These are phyloP conservation scores for Bidens hawaiensis DNA, from an alignment of 140 eudicot genomes.

Conservation along the genomic window DNA sequence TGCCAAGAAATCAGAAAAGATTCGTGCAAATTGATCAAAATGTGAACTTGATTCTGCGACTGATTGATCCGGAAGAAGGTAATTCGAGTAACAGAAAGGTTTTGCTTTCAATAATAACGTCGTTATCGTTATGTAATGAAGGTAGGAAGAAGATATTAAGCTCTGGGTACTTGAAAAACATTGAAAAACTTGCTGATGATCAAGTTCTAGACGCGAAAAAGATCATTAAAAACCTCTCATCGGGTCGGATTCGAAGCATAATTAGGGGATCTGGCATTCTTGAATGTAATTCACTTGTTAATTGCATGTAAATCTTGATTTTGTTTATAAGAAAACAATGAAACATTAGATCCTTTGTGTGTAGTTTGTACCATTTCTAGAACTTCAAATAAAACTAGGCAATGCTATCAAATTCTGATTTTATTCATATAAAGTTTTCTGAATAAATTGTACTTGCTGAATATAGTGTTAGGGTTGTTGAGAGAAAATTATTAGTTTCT, in stretches of 20 bases:
- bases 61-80: conserved; percentile 53
- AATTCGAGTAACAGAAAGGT: conserved; percentile 57
- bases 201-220: conserved; percentile 78
- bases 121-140: conserved; percentile 52
- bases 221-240: conserved; percentile 61
- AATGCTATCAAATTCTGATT: conserved; percentile 6
- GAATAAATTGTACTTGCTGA: not conserved
- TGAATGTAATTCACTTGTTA: conserved; percentile 33
- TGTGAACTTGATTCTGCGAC: conserved; percentile 48
- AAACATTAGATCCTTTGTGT: conserved; percentile 24
- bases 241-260: conserved; percentile 51
- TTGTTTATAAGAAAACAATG: conserved; percentile 22
- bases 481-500: not conserved
- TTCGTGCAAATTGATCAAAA: conserved; percentile 69
- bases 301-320: conserved; percentile 36
- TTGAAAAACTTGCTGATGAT: conserved; percentile 73
- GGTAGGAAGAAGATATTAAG: conserved; percentile 64
- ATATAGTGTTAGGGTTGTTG: not conserved
- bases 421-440: not conserved
- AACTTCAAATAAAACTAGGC: conserved; percentile 17
- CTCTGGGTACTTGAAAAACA: conserved; percentile 66
- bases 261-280: conserved; percentile 83
- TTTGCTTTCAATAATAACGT: conserved; percentile 61
- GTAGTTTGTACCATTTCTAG: conserved; percentile 25
- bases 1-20: conserved; percentile 67